Base-by-base conservation (phyloP, 2,329 filamentous ascomycete species). In the Venturia nashicola region DNA sequence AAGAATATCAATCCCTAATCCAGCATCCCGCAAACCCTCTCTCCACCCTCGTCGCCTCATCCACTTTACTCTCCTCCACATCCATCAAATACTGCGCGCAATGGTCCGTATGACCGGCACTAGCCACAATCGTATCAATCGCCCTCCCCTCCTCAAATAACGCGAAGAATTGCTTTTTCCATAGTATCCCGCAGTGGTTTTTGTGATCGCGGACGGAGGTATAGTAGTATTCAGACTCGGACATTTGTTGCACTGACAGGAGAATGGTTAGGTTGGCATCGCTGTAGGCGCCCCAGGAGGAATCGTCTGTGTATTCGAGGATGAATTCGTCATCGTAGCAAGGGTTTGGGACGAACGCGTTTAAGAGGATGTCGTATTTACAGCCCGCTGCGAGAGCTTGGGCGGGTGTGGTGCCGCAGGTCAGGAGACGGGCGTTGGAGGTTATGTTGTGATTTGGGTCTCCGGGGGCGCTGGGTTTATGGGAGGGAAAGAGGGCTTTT, bases 271-370 rank as follows among this genome's bases (percentile, higher is more conserved):
- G 12, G 39, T 64, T 51, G 16, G 32, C 1, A 12, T 64, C 62
- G n/a, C 40, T 20, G n/a, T 60, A 64, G 8, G 62, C 62, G 40
- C 46, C 62, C 62, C 62, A 64, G 1, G 43, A 55, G 5, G 40
- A 20, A 36, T 64, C 62, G 40, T 64, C 62, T 4, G 40, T 42
- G 42, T 64, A 76, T 62, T 74, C 69, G 1, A 67, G 67, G 0
- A 71, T 73, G 3, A 76, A 68, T 36, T 73, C 71, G 11, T 71
- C 67, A 64, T 75, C 73, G 14, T 68, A 70, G 62, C 75, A 76
- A 32, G 72, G 66, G 0, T 66, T 64, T 3, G 72, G 74, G 1
- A 76, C 68, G 74, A 74, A 76, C 11, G 73, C 69, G 4, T 72
- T 68, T 0, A 72, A 68, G 16, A 76, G 67, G 5, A 71, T 67